Evolutionary conservation across 2,329 filamentous ascomycete species (phyloP), one percentile per base, ranked within the genome.

Genomic region (Sporothrix inflata): DNA sequence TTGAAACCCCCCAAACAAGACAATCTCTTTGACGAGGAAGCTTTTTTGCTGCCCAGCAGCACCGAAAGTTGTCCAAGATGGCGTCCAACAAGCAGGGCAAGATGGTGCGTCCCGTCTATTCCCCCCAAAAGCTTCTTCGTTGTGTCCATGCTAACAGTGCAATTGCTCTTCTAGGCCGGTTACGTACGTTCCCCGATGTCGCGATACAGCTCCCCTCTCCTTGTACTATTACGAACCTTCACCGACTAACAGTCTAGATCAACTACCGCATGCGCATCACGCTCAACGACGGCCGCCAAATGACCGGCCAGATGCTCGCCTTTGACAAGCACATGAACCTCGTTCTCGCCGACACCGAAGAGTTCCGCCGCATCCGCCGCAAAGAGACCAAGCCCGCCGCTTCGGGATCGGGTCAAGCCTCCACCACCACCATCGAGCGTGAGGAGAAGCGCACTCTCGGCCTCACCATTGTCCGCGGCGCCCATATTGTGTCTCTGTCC

Each of bases 281-380:
- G 72, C 88, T 99, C 82, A 94, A 93, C 80, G 96, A 99, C 85
- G 94, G 94, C 76, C 91, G 96, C 79, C 94, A 98, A 83, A 97
- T 99, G 91, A 94, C 94, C 53, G 96, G 94, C 74, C 94, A 98
- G 83, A 97, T 99, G 93, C 89, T 99, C 77, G 96, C 96, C 71
- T 99, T 98, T 79, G 96, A 99, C 83, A 98, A 98, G 94, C 96
- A 99, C 84, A 99, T 99, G 96, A 99, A 99, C 83, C 89, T 99
- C 76, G 96, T 99, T 74, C 92, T 99, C 75, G 96, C 95, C 83
- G 96, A 99, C 80, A 98, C 96, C 77, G 96, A 99, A 88, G 95
- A 98, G 83, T 98, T 97, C 83, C 92, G 94, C 81, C 92, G 92
- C 80, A 91, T 95, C 75, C 97, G 96, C 86, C 89, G 92, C 83